Evolutionary conservation across 257 asterid genomes (phyloP).

Genomic region (Ajuga chamaepitys): DNA sequence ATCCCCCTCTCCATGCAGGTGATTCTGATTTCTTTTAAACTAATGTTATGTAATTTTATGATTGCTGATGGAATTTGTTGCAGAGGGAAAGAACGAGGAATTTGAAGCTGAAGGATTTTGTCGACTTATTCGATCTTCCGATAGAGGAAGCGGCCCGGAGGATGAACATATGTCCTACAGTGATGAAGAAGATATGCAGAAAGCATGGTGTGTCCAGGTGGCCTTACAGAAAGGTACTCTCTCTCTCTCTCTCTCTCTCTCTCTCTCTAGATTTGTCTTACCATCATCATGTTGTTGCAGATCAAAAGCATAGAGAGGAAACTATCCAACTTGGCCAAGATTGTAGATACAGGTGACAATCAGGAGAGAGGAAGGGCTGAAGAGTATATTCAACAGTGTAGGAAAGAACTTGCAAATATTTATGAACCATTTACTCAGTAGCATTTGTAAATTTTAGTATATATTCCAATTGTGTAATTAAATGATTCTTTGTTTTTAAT

Average conservation of each 20-base stretch:
- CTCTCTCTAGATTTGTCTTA: neutral
- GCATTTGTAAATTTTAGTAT: neutral
- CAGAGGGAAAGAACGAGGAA: conserved; percentile 82
- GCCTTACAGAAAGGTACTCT: conserved; percentile 72
- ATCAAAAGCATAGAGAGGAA: conserved; percentile 50
- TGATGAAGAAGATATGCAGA: conserved; percentile 79
- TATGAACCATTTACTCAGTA: conserved; percentile 21
- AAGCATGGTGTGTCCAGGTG: conserved; percentile 59
- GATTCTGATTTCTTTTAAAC: neutral
- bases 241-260: conserved; percentile 5
- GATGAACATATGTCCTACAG: conserved; percentile 70
- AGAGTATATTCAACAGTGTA: conserved; percentile 31
- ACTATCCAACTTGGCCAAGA: conserved; percentile 24
- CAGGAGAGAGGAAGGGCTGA: conserved; percentile 29
- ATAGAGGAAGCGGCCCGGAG: conserved; percentile 52
- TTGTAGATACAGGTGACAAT: conserved; percentile 14
- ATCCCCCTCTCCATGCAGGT: conserved; percentile 64
- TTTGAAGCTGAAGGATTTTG: conserved; percentile 58
- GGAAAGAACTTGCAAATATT: conserved; percentile 37
- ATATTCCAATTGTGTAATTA: neutral
- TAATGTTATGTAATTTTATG: neutral
- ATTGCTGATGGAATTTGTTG: neutral
- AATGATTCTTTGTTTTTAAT: too few species aligned
- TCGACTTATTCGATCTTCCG: conserved; percentile 42
- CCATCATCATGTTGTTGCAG: conserved; percentile 24